Base-by-base conservation (phyloP, 352 stramenopile species). In the Globisporangium acanthophoron region DNA sequence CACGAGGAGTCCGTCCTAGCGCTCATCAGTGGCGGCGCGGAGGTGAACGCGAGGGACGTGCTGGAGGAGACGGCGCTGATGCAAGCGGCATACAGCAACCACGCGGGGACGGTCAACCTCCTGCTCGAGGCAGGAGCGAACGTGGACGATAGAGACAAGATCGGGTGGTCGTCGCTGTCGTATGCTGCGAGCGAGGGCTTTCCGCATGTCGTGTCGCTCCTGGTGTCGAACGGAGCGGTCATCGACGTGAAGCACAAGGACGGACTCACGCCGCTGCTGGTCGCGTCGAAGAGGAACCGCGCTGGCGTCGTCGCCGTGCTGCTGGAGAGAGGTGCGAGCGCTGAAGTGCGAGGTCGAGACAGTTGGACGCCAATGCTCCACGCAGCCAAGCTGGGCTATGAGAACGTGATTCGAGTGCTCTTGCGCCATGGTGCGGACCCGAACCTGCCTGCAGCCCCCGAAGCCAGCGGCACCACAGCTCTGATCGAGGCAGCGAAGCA, bases 31-130 rank as follows among this genome's bases (percentile, higher is more conserved):
- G 39, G 43, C 16, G 57, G 49, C 7, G 48, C 48, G 9, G 41
- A 62, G 13, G 57, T 57, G 41, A 35, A 62, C 15, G 41, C 40
- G 12, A 29, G 35, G n/a, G 51, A 57, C 9, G n/a, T 13, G n/a
- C 21, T 57, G 3, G 18, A 20, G 3, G 57, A 56, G 24, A 62
- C 57, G 2, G 18, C 57, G 11, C 20, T 62, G 15, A 62, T 57
- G 49, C 48, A 62, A n/a, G 57, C 57, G 16, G 57, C 57, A 27
- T 57, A 52, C 29, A 46, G 49, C 27, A 57, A 57, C 48, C 57
- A 57, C 31, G 20, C 12, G 18, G 7, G 12, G 1, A 35, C 51
- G 3, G 57, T 62, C 5, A n/a, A 39, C 12, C 21, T 55, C 5
- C 29, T 62, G 24, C 37, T 62, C 3, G 48, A 53, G 57, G 39